phyloP scores from a whole-genome alignment of 139 green algal genomes.

The Chlamydomonas incerta region DNA sequence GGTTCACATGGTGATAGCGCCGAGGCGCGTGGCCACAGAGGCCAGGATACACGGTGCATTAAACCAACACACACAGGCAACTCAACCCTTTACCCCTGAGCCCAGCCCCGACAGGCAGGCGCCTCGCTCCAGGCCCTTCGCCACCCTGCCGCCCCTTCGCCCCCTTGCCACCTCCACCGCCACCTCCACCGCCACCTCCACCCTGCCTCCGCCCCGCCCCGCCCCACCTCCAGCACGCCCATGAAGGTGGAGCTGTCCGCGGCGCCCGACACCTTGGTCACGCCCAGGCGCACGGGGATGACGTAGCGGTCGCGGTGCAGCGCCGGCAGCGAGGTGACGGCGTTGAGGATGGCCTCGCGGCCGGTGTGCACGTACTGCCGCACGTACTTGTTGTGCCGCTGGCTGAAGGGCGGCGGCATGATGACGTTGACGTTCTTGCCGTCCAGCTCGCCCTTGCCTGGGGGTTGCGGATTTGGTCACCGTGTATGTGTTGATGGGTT shows the following conservation, averaged over 20 bases:
- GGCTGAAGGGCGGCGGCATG: constrained; percentile 66
- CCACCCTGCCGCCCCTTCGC: no score
- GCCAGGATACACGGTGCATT: no score
- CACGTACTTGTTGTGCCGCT: constrained; percentile 68
- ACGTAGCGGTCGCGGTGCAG: constrained; percentile 68
- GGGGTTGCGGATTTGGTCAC: no score
- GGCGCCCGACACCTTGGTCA: constrained; percentile 40
- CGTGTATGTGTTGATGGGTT: no score
- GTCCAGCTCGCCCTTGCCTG: constrained; percentile 62
- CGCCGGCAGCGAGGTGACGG: constrained; percentile 34
- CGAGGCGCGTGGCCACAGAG: no score
- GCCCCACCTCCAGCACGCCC: constrained; percentile 35
- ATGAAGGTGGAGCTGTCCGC: constrained; percentile 30
- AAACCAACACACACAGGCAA: no score
- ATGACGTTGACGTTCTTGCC: constrained; percentile 68
- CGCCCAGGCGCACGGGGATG: constrained; percentile 37
- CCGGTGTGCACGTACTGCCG: constrained; percentile 56
- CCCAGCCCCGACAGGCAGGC: not conserved
- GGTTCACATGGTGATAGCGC: no score
- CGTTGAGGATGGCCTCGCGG: constrained; percentile 47
- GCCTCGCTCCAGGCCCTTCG: no score
- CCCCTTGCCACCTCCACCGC: no score
- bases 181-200: no score
- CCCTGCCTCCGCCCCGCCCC: not conserved
- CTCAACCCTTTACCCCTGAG: no score